Base-by-base conservation (phyloP, 345 rosid genomes). In the Gossypioides kirkii region DNA sequence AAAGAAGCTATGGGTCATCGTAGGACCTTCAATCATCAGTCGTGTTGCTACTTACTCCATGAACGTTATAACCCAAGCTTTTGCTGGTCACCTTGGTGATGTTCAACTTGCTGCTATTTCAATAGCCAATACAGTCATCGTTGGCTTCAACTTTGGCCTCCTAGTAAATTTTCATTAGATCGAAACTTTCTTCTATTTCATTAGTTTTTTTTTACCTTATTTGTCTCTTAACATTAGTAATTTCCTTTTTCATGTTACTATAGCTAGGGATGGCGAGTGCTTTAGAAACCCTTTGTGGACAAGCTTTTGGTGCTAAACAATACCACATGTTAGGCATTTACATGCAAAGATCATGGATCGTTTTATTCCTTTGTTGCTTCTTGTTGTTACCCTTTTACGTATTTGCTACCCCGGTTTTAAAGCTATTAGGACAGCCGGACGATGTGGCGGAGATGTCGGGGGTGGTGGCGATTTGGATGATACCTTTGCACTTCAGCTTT, bases 241-340 rank as follows among this genome's bases (percentile, higher is more conserved):
- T 53, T 20, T 7, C 20, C 0, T 54, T 56, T 9, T 56, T 56
- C 11, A 2, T 8, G 25, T 8, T 18, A 22, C 13, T 54, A 18
- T 53, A 90, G 96, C 80, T 88, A 42, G 96, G 89, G 7, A 90
- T 88, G 96, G 96, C 96, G 42, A 88, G 92, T 63, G 91, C 95
- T 32, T 76, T 90, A 54, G 95, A 88, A 65, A 90, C 95, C 36
- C 76, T 88, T 1, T 88, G 95, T 38, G 92, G 96, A 17, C 96
- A 90, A 83, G 92, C 92, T 23, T 88, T 83, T 73, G 96, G 96
- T n/a, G 92, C 91, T 0, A 83, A 82, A 62, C 82, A 73, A 3
- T 84, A 84, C 77, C 68, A 83, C 17, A 85, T 85, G 92, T 66
- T 90, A 42, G 96, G 96, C 20, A 77, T 88, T 0, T 90, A 90